Evolutionary conservation across 495 filamentous ascomycete species (phyloP).

Genomic region (Sabuloglossum arenarium): DNA sequence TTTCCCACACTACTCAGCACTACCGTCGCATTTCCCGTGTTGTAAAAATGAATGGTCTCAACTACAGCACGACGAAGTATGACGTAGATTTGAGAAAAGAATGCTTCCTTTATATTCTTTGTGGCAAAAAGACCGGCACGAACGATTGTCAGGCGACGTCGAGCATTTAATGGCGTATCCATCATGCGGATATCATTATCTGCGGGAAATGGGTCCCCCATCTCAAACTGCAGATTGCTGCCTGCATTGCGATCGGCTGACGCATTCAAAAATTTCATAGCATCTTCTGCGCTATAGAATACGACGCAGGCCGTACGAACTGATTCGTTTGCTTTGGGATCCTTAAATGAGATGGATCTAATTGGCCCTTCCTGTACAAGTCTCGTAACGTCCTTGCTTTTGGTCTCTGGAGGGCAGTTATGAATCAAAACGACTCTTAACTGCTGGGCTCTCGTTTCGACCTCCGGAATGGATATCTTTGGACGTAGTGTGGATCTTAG

Average conservation of each 20-base stretch:
- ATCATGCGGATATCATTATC: background rate
- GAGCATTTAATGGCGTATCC: background rate
- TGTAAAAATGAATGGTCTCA: background rate
- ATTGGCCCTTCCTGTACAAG: background rate
- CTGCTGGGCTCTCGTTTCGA: background rate
- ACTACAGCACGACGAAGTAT: background rate
- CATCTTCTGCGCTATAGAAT: background rate
- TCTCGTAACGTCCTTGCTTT: background rate
- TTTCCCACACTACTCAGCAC: background rate
- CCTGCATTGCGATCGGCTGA: background rate
- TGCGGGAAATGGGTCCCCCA: background rate
- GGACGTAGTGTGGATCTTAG: too few relatives aligned
- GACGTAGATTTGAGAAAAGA: background rate
- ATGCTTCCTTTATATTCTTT: background rate
- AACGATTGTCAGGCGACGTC: background rate
- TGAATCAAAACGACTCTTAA: background rate
- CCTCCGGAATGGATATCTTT: background rate
- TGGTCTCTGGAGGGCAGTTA: background rate
- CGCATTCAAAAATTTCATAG: background rate
- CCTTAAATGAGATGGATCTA: background rate
- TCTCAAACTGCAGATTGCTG: background rate
- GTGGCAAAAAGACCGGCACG: background rate
- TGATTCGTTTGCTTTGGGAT: background rate
- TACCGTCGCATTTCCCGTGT: background rate
- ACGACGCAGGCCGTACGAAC: background rate